Evolutionary conservation across 441 rosid genomes (phyloP).

Genomic region (Raphanus hybrid): DNA sequence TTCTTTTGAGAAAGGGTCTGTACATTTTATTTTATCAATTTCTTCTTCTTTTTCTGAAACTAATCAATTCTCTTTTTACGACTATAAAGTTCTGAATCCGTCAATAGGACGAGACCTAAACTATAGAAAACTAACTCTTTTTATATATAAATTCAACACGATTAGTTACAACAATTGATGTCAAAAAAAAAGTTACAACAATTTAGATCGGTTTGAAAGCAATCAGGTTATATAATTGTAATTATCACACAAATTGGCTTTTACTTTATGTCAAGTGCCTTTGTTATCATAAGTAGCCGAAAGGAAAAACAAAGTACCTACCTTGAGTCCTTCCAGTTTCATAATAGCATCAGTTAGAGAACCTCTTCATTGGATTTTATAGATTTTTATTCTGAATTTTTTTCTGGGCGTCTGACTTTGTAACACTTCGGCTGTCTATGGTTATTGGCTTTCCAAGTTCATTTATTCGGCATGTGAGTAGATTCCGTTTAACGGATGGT

Average conservation of each 20-base stretch:
- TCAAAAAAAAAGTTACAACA: no score
- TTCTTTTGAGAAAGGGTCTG: no score
- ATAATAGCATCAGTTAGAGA: conserved; percentile 38
- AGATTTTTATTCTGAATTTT: not conserved
- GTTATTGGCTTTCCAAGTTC: no score
- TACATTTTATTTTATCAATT: no score
- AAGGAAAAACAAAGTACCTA: conserved; percentile 43
- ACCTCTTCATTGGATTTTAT: conserved; percentile 9
- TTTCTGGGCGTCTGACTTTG: not conserved
- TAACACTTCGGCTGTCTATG: no score
- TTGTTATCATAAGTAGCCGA: conserved; percentile 45
- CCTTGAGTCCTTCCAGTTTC: conserved; percentile 36
- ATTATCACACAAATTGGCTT: conserved; percentile 40
- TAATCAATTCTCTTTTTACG: not conserved
- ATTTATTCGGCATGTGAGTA: no score
- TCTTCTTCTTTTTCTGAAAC: no score
- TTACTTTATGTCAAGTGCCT: conserved; percentile 31
- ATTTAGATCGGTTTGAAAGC: conserved; percentile 29
- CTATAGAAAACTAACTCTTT: not conserved
- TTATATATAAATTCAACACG: conserved; percentile 5
- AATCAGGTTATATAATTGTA: conserved; percentile 35
- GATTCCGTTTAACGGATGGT: no score
- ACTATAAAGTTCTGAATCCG: not conserved
- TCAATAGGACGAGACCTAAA: not conserved
- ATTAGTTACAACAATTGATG: not conserved